Evolutionary conservation across 2,329 filamentous ascomycete species (phyloP).

Genomic region (Penicillium olsonii): DNA sequence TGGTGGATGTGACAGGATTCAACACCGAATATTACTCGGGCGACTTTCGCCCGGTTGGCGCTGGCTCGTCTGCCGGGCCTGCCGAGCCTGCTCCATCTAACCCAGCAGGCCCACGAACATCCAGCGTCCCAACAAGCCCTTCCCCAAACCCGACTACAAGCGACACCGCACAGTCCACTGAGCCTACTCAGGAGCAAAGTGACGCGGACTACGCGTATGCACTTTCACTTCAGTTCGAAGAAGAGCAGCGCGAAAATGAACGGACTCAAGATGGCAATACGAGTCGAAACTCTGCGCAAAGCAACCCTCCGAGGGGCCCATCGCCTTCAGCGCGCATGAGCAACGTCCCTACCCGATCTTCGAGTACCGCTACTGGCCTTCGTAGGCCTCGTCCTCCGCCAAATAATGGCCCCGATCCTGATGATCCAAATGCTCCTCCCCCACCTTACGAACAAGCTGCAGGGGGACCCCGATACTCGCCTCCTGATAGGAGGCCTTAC

Average conservation of each 20-base stretch:
- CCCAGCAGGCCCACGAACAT: constrained; percentile 29
- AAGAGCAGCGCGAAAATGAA: constrained; percentile 69
- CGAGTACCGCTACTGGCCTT: constrained; percentile 23
- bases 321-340: constrained; percentile 13
- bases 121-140: constrained; percentile 22
- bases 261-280: constrained; percentile 41
- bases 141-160: constrained; percentile 6
- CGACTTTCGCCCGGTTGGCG: constrained; percentile 83
- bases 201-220: constrained; percentile 77
- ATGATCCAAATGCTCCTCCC: constrained; percentile 55
- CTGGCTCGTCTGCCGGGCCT: constrained; percentile 40
- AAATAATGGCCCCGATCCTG: constrained; percentile 31
- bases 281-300: constrained; percentile 23
- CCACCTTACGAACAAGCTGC: constrained; percentile 68
- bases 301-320: constrained; percentile 17
- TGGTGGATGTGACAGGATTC: constrained; percentile 84
- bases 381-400: constrained; percentile 12
- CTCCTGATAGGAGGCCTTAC: constrained; percentile 46
- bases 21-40: constrained; percentile 83
- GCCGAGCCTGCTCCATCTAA: constrained; percentile 22
- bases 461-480: constrained; percentile 56
- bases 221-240: constrained; percentile 86
- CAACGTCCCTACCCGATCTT: constrained; percentile 18
- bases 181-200: constrained; percentile 65
- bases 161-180: constrained; percentile 15